These are phyloP conservation scores for Thamnidium elegans DNA, from an alignment of 192 early-diverging fungal genomes.

Conservation along the genomic window DNA sequence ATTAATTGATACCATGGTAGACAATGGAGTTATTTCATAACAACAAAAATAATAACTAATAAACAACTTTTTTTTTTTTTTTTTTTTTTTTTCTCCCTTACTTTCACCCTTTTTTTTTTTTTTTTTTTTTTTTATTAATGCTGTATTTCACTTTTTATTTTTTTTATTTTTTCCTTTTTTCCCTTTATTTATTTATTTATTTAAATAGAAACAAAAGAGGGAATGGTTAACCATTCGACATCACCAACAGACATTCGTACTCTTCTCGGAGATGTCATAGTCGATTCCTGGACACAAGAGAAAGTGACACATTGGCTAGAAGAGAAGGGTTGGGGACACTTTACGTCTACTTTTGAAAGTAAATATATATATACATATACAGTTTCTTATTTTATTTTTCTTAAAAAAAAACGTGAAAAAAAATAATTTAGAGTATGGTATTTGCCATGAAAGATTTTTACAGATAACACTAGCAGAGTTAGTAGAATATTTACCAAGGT, in stretches of 20 bases:
- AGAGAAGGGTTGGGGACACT: constrained; percentile 27
- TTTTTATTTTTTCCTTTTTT: background rate
- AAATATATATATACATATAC: too few species aligned
- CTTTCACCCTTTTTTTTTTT: constrained; percentile 2
- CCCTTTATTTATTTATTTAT: background rate
- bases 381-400: too few species aligned
- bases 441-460: constrained; percentile 29
- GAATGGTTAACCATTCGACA: constrained; percentile 26
- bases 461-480: constrained; percentile 33
- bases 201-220: background rate
- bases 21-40: constrained; percentile 29
- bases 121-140: background rate
- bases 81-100: constrained; percentile 2
- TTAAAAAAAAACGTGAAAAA: too few species aligned
- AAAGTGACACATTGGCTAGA: constrained; percentile 33
- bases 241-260: constrained; percentile 24
- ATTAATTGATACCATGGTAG: constrained; percentile 56
- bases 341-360: constrained; percentile 30
- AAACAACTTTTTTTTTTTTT: constrained; percentile 1
- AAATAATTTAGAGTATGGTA: constrained; percentile 13
- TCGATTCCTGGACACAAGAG: constrained; percentile 23
- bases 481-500: constrained; percentile 27
- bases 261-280: constrained; percentile 21
- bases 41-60: background rate
- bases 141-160: background rate